Percentiles rank a stretch among this genome's conserved stretches.
These are phyloP conservation scores for Sindora glabra DNA, from an alignment of 306 rosid species.

Conservation along the genomic window DNA sequence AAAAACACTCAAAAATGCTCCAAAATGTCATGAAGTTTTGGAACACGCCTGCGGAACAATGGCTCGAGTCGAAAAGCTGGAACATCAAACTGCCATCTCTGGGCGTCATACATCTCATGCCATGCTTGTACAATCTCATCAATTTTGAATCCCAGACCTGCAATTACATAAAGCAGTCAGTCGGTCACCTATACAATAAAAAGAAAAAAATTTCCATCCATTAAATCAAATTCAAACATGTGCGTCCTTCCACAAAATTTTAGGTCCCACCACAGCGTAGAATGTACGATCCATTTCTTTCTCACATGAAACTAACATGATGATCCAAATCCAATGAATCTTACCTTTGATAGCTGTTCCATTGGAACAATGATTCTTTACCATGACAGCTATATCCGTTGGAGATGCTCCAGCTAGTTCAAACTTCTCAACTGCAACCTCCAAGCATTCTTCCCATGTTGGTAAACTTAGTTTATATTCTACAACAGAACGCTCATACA, in stretches of 20 bases:
- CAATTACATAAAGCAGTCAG: conserved; percentile 8
- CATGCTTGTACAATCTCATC: conserved; percentile 92
- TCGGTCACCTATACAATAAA: no score
- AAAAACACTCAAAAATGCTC: conserved; percentile 56
- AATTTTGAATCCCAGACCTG: conserved; percentile 85
- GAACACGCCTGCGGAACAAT: conserved; percentile 79
- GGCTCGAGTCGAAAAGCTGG: conserved; percentile 96
- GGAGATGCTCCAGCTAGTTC: conserved; percentile 93
- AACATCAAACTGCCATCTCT: conserved; percentile 88
- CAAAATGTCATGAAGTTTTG: conserved; percentile 68
- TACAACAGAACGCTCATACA: conserved; percentile 85
- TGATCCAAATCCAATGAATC: background rate
- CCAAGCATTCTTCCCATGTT: conserved; percentile 94
- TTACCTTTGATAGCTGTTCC: conserved; percentile 85
- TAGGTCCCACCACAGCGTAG: no score
- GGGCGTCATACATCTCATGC: conserved; percentile 95
- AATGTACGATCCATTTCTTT: no score
- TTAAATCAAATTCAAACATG: no score
- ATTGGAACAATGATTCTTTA: conserved; percentile 94
- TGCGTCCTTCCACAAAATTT: no score
- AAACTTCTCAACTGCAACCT: conserved; percentile 83
- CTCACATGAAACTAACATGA: no score
- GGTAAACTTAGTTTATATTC: conserved; percentile 73
- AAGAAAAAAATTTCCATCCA: no score
- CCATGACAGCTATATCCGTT: conserved; percentile 84